Percentiles rank a stretch among this genome's conserved stretches.
Evolutionary conservation across 768 basidiomycete genomes (phyloP).

Genomic region (Mycena rosella): DNA sequence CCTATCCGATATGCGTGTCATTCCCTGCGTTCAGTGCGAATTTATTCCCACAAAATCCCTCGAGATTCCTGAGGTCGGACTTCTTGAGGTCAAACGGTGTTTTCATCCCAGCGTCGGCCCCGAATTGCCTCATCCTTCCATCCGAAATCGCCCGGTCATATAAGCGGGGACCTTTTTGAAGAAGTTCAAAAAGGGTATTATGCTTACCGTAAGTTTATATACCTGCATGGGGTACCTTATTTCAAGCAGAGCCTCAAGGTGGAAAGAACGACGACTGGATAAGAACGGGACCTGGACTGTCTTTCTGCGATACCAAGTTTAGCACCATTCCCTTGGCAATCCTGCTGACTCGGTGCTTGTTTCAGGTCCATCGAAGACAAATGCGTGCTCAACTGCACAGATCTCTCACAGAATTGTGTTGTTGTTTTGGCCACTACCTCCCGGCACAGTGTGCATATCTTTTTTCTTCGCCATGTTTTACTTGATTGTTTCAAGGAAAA

Average conservation of each 20-base stretch:
- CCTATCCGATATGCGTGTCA: constrained; percentile 24
- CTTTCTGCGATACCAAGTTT: constrained; percentile 44
- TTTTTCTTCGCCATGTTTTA: too few relatives aligned
- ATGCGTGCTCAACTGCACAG: constrained; percentile 40
- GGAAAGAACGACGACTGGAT: constrained; percentile 45
- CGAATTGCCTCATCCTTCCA: constrained; percentile 26
- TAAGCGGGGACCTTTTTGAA: constrained; percentile 43
- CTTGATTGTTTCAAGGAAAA: constrained; percentile 1
- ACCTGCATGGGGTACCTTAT: not conserved
- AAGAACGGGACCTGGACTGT: constrained; percentile 33
- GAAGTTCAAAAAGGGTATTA: constrained; percentile 40
- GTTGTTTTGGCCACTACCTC: constrained; percentile 45
- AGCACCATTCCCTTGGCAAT: not conserved
- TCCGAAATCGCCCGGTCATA: constrained; percentile 38
- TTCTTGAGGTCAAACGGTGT: constrained; percentile 7
- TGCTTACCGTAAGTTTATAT: constrained; percentile 38
- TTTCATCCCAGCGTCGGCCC: constrained; percentile 29
- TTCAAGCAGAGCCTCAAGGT: not conserved
- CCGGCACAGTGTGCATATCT: not conserved
- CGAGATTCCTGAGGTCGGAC: constrained; percentile 12
- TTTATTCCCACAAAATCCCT: constrained; percentile 14
- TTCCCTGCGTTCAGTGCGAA: constrained; percentile 3
- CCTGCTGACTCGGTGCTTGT: not conserved
- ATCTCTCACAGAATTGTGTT: constrained; percentile 46
- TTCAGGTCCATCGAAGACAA: constrained; percentile 50